Base-by-base conservation (phyloP, 345 rosid genomes). In the Boechera retrofracta region DNA sequence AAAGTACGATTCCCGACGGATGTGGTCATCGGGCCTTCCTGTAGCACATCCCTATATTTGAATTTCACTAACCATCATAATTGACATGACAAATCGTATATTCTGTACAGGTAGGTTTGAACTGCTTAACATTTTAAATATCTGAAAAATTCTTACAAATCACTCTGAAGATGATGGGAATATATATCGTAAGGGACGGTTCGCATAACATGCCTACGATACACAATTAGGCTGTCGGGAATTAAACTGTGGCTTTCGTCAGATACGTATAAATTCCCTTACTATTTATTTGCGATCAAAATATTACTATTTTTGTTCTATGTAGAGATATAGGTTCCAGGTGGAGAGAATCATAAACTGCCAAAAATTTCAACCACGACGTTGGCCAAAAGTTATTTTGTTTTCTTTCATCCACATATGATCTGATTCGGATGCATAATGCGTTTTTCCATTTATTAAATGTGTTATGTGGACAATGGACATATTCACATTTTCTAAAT, bases 311-410 rank as follows among this genome's bases (percentile, higher is more conserved):
- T 59, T 32, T 41, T 53, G 10, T 69, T 69, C 10, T 15, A 44
- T 54, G 28, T 45, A 55, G 21, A 26, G 53, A 55, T 63, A 76
- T 53, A 52, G 39, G 64, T 48, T 64, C 63, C 53, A 78, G 68
- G 77, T 77, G 81, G 56, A 5, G 55, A 57, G 73, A 72, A 77
- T 77, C 73, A 65, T 58, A 72, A 72, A 77, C 47, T 78, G 76
- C 72, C 53, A 56, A 57, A 54, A 61, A 13, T 56, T 66, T 42
- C 52, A 77, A 77, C 35, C 75, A 77, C 58, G 42, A 77, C 80
- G 48, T 77, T 65, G 73, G 81, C 81, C 77, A 72, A 72, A 77
- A 78, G 81, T 41, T 58, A 2, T 39, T 77, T 78, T 78, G 77
- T 72, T 78, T 65, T 39, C 31, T 72, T 64, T 71, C 48, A 31